Percentiles rank a stretch among this genome's conserved stretches.
phyloP scores from a whole-genome alignment of 106 monocot genomes.

The Dactylorhiza incarnata region DNA sequence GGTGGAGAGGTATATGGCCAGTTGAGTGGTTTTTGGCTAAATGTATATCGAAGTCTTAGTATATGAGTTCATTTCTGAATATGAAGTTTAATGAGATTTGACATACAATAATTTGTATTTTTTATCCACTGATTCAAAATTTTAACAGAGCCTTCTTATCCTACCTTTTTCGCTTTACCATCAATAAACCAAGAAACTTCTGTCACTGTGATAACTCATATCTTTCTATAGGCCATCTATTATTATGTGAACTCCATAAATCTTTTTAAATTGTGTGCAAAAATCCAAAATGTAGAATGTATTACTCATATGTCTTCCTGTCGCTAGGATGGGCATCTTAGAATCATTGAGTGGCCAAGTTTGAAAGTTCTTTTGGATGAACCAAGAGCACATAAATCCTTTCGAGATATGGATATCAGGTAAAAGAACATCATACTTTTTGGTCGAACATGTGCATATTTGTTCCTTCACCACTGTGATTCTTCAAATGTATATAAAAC shows the following conservation, averaged over 20 bases:
- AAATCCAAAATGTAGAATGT: neutral
- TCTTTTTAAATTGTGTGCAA: neutral
- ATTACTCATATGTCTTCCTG: neutral
- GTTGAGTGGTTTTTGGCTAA: constrained; percentile 1
- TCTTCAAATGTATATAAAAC: neutral
- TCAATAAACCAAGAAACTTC: neutral
- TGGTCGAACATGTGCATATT: neutral
- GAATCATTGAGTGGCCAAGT: constrained; percentile 83
- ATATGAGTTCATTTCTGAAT: neutral
- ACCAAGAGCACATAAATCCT: constrained; percentile 92
- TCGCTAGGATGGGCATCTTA: constrained; percentile 85
- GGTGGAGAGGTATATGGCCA: constrained; percentile 56
- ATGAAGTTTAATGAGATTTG: neutral
- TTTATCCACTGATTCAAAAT: neutral
- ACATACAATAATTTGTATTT: neutral
- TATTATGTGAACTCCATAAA: neutral
- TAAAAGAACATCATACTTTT: constrained; percentile 10
- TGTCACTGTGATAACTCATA: neutral
- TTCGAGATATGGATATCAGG: constrained; percentile 98
- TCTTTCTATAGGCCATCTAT: neutral
- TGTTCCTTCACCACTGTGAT: neutral
- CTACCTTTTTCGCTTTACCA: neutral
- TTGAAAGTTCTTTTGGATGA: constrained; percentile 65
- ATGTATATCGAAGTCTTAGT: neutral
- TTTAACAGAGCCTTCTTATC: neutral